Conservation (phyloP, 2,329 filamentous ascomycete genomes). For the Fusarium sp. region DNA sequence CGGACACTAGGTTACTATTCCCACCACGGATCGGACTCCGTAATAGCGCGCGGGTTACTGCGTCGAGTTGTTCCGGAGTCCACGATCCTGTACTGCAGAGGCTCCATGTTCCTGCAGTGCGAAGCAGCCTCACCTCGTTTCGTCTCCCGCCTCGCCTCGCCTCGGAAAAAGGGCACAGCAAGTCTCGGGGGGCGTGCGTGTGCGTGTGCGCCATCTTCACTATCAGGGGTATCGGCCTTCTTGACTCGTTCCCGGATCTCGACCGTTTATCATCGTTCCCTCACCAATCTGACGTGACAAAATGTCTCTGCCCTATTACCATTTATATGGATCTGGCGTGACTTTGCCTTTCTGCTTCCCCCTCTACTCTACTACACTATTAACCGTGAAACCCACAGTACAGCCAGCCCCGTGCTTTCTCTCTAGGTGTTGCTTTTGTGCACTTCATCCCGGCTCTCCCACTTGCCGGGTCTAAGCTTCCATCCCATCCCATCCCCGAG, state of each 20-base stretch:
- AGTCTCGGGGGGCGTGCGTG: neutral
- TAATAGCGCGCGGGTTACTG: neutral
- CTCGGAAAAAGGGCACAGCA: neutral
- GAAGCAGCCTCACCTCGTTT: conserved; percentile 1
- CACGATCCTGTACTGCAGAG: too few species aligned
- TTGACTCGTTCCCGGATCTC: conserved; percentile 24
- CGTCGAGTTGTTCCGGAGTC: neutral
- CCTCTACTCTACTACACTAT: neutral
- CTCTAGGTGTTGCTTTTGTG: neutral
- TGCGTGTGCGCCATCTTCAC: neutral
- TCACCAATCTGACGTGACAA: conserved; percentile 12
- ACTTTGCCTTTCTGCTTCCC: conserved; percentile 30
- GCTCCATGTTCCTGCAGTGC: conserved; percentile 18
- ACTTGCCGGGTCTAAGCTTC: neutral
- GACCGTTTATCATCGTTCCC: neutral
- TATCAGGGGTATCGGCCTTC: conserved; percentile 11
- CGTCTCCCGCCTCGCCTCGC: neutral
- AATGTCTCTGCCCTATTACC: conserved; percentile 30
- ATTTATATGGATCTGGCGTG: conserved; percentile 30
- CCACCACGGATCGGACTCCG: neutral
- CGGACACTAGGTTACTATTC: neutral
- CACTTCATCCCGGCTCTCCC: neutral
- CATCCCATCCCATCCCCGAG: neutral
- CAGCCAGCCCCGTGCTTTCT: conserved; percentile 1
- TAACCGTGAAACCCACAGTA: neutral